These are phyloP conservation scores for Pseudoneurospora amorphoporcata DNA, from an alignment of 495 filamentous ascomycete species.

Conservation along the genomic window DNA sequence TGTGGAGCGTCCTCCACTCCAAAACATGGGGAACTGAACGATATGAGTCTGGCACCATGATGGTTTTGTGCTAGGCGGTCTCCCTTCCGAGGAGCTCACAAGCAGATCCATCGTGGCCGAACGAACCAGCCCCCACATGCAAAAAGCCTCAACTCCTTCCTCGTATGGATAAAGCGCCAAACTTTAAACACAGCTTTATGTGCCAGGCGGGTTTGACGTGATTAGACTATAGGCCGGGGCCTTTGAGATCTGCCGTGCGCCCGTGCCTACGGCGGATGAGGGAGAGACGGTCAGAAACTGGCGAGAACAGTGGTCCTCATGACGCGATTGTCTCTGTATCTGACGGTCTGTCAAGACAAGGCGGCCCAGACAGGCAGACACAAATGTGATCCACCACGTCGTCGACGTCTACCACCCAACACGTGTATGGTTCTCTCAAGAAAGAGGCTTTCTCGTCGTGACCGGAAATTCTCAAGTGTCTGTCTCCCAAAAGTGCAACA, in stretches of 20 bases:
- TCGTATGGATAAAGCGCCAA: background rate
- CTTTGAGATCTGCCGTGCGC: background rate
- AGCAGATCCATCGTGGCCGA: background rate
- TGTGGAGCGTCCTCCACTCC: background rate
- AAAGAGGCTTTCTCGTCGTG: background rate
- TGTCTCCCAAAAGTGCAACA: constrained; percentile 7
- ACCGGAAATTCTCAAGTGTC: background rate
- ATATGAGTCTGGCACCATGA: background rate
- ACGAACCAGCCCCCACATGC: background rate
- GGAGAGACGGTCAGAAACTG: background rate
- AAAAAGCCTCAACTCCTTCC: background rate
- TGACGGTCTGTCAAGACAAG: background rate
- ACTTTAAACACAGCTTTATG: background rate
- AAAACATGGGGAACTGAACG: constrained; percentile 1
- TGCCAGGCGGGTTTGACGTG: background rate
- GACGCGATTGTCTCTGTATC: background rate
- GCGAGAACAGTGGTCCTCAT: background rate
- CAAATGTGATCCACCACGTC: background rate
- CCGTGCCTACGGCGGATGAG: background rate
- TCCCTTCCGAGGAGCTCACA: background rate
- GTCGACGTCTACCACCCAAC: background rate
- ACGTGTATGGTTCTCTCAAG: background rate
- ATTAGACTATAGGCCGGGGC: background rate
- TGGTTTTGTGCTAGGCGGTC: background rate
- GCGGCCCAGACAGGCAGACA: background rate